Percentiles rank a stretch among this genome's conserved stretches.
Conservation (phyloP, 2,329 filamentous ascomycete genomes). For the Chaetomiaceae sp. region DNA sequence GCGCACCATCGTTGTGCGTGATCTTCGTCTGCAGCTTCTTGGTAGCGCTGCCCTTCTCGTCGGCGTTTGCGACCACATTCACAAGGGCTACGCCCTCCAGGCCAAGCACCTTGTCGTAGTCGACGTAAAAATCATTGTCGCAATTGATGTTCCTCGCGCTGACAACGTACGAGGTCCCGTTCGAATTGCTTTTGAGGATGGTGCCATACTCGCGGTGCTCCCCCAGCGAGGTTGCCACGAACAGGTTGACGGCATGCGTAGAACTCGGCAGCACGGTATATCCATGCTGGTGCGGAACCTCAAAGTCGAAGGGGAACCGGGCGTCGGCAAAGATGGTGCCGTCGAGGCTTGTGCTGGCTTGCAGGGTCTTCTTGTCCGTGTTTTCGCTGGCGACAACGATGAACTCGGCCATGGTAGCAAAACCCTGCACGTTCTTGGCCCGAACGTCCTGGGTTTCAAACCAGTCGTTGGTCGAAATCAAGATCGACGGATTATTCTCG, state of each 20-base stretch:
- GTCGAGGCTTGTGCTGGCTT: slow-evolving; percentile 78
- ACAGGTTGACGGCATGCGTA: slow-evolving; percentile 88
- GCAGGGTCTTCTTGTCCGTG: slow-evolving; percentile 60
- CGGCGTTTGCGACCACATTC: slow-evolving; percentile 73
- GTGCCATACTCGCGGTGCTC: slow-evolving; percentile 67
- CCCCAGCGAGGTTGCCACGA: slow-evolving; percentile 71
- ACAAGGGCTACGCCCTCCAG: slow-evolving; percentile 85
- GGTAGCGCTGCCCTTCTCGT: slow-evolving; percentile 51
- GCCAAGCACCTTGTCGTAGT: slow-evolving; percentile 93
- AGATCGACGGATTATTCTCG: slow-evolving; percentile 56
- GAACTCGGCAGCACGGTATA: slow-evolving; percentile 95
- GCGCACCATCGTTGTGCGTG: slow-evolving; percentile 90
- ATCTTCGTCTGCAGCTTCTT: slow-evolving; percentile 89
- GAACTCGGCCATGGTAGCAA: slow-evolving; percentile 94
- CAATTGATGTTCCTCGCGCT: slow-evolving; percentile 78
- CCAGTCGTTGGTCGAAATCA: slow-evolving; percentile 74
- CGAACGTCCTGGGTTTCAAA: slow-evolving; percentile 59
- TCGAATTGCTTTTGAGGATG: slow-evolving; percentile 97
- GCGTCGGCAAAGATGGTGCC: slow-evolving; percentile 76
- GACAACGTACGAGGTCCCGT: slow-evolving; percentile 89
- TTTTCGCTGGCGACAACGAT: slow-evolving; percentile 80
- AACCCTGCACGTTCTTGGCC: slow-evolving; percentile 69
- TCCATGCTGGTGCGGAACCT: slow-evolving; percentile 67
- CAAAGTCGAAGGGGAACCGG: slow-evolving; percentile 78
- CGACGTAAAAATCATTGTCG: slow-evolving; percentile 70